phyloP scores from a whole-genome alignment of 2,329 filamentous ascomycete genomes.

The Fusarium nygamai region DNA sequence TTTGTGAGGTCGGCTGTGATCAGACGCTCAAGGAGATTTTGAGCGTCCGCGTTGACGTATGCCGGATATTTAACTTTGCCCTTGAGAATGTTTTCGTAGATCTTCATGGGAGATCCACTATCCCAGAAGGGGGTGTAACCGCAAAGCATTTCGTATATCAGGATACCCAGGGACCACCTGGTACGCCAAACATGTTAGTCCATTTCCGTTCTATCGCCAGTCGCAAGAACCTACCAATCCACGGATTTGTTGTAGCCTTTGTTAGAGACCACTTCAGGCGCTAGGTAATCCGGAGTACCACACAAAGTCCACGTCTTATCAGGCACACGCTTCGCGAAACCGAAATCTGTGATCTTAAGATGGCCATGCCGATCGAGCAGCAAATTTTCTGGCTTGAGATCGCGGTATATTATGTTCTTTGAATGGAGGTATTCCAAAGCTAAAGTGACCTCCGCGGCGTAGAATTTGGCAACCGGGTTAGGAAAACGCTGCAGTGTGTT shows the following conservation, averaged over 20 bases:
- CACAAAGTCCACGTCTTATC: slow-evolving; percentile 99
- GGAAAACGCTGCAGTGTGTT: slow-evolving; percentile 80
- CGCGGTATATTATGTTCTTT: slow-evolving; percentile 96
- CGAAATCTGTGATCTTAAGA: slow-evolving; percentile 97
- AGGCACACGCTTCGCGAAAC: slow-evolving; percentile 96
- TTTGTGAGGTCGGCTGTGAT: slow-evolving; percentile 97
- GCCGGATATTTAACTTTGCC: slow-evolving; percentile 96
- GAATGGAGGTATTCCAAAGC: slow-evolving; percentile 95
- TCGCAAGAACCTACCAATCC: slow-evolving; percentile 79
- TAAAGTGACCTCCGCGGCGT: slow-evolving; percentile 95
- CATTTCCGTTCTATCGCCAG: neutral
- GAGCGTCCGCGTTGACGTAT: slow-evolving; percentile 93
- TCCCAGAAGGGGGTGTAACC: slow-evolving; percentile 99
- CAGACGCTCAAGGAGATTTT: slow-evolving; percentile 89
- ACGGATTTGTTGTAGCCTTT: slow-evolving; percentile 99
- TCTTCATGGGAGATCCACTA: slow-evolving; percentile 96
- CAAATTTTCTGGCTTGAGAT: slow-evolving; percentile 95
- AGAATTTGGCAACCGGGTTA: slow-evolving; percentile 98
- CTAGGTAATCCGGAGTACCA: slow-evolving; percentile 96
- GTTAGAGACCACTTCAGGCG: slow-evolving; percentile 97
- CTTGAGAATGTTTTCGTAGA: slow-evolving; percentile 98
- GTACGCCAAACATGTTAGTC: slow-evolving; percentile 10
- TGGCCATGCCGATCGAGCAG: slow-evolving; percentile 92
- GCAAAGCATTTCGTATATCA: slow-evolving; percentile 99
- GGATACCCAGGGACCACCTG: slow-evolving; percentile 97